Evolutionary conservation across 2,329 filamentous ascomycete genomes (phyloP).

Genomic region (Colletotrichum sojae): DNA sequence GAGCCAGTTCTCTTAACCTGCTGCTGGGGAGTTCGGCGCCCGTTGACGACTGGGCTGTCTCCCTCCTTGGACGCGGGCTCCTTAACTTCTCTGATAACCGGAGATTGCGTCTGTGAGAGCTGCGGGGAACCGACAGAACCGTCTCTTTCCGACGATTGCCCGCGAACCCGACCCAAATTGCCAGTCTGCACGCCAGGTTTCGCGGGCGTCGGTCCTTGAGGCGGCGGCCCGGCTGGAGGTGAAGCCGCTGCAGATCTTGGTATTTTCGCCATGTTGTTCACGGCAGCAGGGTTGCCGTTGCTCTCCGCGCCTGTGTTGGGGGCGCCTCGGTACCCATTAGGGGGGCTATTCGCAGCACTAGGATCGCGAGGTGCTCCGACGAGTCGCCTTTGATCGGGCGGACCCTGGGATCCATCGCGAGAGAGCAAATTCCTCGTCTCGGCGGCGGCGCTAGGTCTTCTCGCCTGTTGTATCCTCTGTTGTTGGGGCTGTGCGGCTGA

Average conservation of each 20-base stretch:
- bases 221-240: slow-evolving; percentile 62
- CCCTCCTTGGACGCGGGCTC: slow-evolving; percentile 51
- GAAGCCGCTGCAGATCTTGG: slow-evolving; percentile 56
- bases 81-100: slow-evolving; percentile 56
- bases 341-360: slow-evolving; percentile 51
- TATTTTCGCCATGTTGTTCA: slow-evolving; percentile 54
- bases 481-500: slow-evolving; percentile 45
- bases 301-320: slow-evolving; percentile 55
- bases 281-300: slow-evolving; percentile 49
- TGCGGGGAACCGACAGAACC: slow-evolving; percentile 54
- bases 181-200: slow-evolving; percentile 61
- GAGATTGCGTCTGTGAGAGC: slow-evolving; percentile 54
- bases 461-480: slow-evolving; percentile 56
- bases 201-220: slow-evolving; percentile 66
- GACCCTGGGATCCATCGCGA: slow-evolving; percentile 67
- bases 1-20: slow-evolving; percentile 58
- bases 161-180: slow-evolving; percentile 60
- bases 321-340: slow-evolving; percentile 58
- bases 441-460: slow-evolving; percentile 61
- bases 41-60: slow-evolving; percentile 70
- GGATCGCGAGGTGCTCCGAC: slow-evolving; percentile 54
- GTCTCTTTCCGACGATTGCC: slow-evolving; percentile 64
- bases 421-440: slow-evolving; percentile 56
- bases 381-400: slow-evolving; percentile 65
- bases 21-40: slow-evolving; percentile 75